phyloP scores from a whole-genome alignment of 2,329 filamentous ascomycete genomes.

The Aulographum hederae region DNA sequence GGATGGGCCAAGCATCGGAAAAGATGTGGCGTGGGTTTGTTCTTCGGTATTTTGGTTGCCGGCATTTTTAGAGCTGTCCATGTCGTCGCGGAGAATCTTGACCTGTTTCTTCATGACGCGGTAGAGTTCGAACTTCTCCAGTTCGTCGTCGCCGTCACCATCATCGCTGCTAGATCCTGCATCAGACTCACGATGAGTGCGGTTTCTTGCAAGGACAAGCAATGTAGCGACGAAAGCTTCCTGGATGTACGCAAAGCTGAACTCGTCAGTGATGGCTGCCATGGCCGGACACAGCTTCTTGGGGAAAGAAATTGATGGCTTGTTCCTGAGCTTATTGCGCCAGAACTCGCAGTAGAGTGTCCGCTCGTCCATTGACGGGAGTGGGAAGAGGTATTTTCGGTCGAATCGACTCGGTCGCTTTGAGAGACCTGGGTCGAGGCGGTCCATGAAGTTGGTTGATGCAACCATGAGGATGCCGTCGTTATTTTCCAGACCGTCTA shows the following conservation, averaged over 20 bases:
- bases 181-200: slow-evolving; percentile 6
- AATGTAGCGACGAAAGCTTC: slow-evolving; percentile 49
- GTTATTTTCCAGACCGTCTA: slow-evolving; percentile 22
- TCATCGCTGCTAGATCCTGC: background rate
- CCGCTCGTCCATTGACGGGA: slow-evolving; percentile 34
- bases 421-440: slow-evolving; percentile 25
- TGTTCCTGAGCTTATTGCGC: slow-evolving; percentile 37
- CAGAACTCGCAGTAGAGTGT: slow-evolving; percentile 44
- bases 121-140: slow-evolving; percentile 22
- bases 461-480: slow-evolving; percentile 24
- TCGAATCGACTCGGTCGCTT: slow-evolving; percentile 51
- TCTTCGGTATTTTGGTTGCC: no score
- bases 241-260: slow-evolving; percentile 53
- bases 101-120: slow-evolving; percentile 23
- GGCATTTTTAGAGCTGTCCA: slow-evolving; percentile 10
- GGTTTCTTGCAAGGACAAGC: slow-evolving; percentile 41
- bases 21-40: no score
- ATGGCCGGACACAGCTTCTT: slow-evolving; percentile 38
- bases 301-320: slow-evolving; percentile 42
- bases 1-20: no score
- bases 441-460: slow-evolving; percentile 20
- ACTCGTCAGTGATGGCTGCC: slow-evolving; percentile 42
- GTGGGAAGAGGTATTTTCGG: slow-evolving; percentile 45
- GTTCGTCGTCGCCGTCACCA: slow-evolving; percentile 10
- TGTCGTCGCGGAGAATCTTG: slow-evolving; percentile 21